Evolutionary conservation across 495 filamentous ascomycete genomes (phyloP).

Genomic region (Tuber indicum): DNA sequence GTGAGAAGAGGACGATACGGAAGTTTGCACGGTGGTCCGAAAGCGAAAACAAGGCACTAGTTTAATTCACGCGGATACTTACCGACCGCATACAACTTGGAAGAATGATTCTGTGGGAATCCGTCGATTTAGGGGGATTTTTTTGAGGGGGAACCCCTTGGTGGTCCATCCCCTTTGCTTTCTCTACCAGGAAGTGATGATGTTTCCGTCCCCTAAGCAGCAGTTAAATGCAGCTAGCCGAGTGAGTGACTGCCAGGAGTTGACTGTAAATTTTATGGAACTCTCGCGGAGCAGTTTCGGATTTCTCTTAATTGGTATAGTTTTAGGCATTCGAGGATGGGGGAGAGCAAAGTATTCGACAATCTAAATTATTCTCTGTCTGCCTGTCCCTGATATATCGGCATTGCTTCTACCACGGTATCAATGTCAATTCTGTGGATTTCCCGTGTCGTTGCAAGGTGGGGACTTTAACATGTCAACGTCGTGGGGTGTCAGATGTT

Average conservation of each 20-base stretch:
- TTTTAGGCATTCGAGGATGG: neutral
- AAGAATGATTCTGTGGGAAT: neutral
- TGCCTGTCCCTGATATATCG: no score
- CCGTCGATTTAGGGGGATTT: neutral
- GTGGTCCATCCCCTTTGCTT: neutral
- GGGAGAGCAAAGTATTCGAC: neutral
- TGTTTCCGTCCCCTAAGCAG: neutral
- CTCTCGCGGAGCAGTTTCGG: neutral
- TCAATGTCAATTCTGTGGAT: neutral
- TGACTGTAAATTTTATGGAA: no score
- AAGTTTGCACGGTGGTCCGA: neutral
- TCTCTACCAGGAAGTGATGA: neutral
- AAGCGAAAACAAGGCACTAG: neutral
- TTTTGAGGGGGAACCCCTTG: neutral
- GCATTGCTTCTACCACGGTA: neutral
- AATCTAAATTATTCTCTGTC: neutral
- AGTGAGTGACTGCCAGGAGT: neutral
- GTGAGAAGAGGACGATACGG: neutral
- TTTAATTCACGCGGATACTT: neutral
- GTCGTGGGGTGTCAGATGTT: neutral
- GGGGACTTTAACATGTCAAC: neutral
- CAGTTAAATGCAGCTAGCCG: neutral
- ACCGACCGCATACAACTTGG: neutral
- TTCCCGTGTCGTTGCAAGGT: neutral
- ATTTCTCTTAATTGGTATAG: neutral